Evolutionary conservation across 2,329 filamentous ascomycete species (phyloP).

Genomic region (Plectosphaerella cucumerina): DNA sequence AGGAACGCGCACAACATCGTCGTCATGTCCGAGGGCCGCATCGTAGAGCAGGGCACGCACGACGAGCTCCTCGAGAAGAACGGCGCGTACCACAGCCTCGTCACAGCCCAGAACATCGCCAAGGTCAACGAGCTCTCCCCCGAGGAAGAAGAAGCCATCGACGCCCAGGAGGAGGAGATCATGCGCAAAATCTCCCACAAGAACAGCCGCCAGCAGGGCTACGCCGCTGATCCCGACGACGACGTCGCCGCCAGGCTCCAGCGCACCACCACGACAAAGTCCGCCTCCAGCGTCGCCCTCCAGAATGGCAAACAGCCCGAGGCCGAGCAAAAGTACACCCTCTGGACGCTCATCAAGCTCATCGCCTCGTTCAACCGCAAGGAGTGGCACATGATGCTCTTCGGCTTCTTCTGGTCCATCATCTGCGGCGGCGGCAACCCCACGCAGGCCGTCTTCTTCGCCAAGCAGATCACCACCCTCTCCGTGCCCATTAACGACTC

Average conservation of each 20-base stretch:
- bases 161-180: constrained; percentile 46
- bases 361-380: constrained; percentile 74
- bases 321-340: constrained; percentile 54
- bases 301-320: constrained; percentile 48
- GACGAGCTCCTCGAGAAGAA: constrained; percentile 67
- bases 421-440: constrained; percentile 81
- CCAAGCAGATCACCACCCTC: constrained; percentile 77
- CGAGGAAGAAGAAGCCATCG: constrained; percentile 46
- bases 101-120: constrained; percentile 82
- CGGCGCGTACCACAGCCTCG: constrained; percentile 77
- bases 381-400: constrained; percentile 68
- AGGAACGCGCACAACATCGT: constrained; percentile 93
- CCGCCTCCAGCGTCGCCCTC: constrained; percentile 67
- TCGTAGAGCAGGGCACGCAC: constrained; percentile 90
- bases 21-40: constrained; percentile 80
- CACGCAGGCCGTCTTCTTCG: constrained; percentile 75
- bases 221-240: constrained; percentile 56
- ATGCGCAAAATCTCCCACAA: constrained; percentile 37
- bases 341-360: constrained; percentile 74
- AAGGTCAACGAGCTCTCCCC: constrained; percentile 49
- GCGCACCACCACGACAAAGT: constrained; percentile 51
- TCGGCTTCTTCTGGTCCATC: constrained; percentile 69
- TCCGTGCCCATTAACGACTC: constrained; percentile 44
- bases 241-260: constrained; percentile 54
- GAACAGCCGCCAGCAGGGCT: constrained; percentile 21